Conservation (phyloP, 2,329 filamentous ascomycete species). For the Talaromyces sp. region DNA sequence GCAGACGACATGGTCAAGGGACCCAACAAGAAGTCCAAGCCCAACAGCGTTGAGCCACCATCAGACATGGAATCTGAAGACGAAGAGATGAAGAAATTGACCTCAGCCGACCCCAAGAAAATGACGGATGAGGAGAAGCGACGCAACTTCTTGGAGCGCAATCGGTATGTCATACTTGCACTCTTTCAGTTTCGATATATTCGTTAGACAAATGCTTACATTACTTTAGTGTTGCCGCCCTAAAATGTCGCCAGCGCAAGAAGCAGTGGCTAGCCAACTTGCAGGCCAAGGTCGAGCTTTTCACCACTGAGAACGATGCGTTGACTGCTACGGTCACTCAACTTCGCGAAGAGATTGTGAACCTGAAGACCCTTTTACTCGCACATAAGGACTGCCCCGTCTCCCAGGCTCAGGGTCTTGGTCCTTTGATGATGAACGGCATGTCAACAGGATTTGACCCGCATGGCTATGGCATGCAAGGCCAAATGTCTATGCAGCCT, state of each 20-base stretch:
- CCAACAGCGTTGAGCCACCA: slow-evolving; percentile 45
- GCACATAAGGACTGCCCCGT: slow-evolving; percentile 97
- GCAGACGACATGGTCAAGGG: slow-evolving; percentile 72
- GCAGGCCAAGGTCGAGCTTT: slow-evolving; percentile 92
- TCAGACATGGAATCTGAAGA: slow-evolving; percentile 56
- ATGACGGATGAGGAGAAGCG: slow-evolving; percentile 99
- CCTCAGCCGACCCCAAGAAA: slow-evolving; percentile 63
- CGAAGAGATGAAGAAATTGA: slow-evolving; percentile 56
- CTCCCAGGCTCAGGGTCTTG: slow-evolving; percentile 78
- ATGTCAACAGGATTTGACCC: slow-evolving; percentile 44
- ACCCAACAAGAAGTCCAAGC: slow-evolving; percentile 74
- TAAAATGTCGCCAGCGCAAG: slow-evolving; percentile 97
- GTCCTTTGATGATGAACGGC: slow-evolving; percentile 45
- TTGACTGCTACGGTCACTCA: slow-evolving; percentile 81
- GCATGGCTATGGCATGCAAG: slow-evolving; percentile 47
- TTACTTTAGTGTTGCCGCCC: slow-evolving; percentile 75
- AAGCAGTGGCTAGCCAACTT: slow-evolving; percentile 98
- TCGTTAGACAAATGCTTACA: slow-evolving; percentile 28
- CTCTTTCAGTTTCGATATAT: background rate
- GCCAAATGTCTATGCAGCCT: slow-evolving; percentile 46
- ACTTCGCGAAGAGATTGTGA: slow-evolving; percentile 89
- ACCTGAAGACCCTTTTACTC: slow-evolving; percentile 86
- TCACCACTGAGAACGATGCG: slow-evolving; percentile 86
- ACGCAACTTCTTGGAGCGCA: slow-evolving; percentile 95
- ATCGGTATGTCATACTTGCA: slow-evolving; percentile 66